Percentiles rank a stretch among this genome's conserved stretches.
Evolutionary conservation across 2,329 filamentous ascomycete species (phyloP).

Genomic region (Hypomyces rosellus): DNA sequence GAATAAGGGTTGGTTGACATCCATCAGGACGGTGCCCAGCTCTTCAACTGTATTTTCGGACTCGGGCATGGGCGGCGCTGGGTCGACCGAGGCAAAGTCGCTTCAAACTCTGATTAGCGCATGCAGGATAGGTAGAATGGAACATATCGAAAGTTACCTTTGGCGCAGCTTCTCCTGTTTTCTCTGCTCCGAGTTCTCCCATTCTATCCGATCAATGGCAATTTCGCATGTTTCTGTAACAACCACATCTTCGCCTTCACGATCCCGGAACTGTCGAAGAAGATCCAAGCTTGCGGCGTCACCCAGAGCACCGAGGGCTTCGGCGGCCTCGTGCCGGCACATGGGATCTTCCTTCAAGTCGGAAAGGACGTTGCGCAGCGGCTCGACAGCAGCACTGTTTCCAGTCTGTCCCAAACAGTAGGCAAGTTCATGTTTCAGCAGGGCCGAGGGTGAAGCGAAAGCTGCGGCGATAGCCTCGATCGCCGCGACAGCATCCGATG

Average conservation of each 20-base stretch:
- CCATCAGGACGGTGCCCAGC: conserved; percentile 70
- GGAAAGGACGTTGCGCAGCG: conserved; percentile 66
- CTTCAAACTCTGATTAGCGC: conserved; percentile 43
- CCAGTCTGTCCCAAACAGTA: conserved; percentile 93
- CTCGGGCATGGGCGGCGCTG: conserved; percentile 79
- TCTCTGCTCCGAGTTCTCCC: conserved; percentile 72
- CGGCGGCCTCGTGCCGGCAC: conserved; percentile 93
- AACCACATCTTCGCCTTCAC: conserved; percentile 67
- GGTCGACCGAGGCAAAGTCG: conserved; percentile 93
- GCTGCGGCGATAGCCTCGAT: conserved; percentile 81
- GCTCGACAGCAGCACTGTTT: conserved; percentile 66
- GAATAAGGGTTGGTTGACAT: conserved; percentile 76
- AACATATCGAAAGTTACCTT: conserved; percentile 50
- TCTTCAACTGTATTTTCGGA: conserved; percentile 63
- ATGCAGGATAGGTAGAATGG: conserved; percentile 13
- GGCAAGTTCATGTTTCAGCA: conserved; percentile 93
- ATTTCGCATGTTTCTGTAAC: conserved; percentile 97
- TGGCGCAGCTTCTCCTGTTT: conserved; percentile 71
- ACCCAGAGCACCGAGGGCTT: conserved; percentile 85
- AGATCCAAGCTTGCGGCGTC: conserved; percentile 67
- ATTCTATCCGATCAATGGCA: conserved; percentile 86
- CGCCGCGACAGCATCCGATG: conserved; percentile 42
- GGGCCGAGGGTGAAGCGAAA: conserved; percentile 76
- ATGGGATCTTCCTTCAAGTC: conserved; percentile 83
- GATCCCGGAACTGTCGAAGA: conserved; percentile 66